Conservation (phyloP, 441 rosid species). For the Manihot esculenta region DNA sequence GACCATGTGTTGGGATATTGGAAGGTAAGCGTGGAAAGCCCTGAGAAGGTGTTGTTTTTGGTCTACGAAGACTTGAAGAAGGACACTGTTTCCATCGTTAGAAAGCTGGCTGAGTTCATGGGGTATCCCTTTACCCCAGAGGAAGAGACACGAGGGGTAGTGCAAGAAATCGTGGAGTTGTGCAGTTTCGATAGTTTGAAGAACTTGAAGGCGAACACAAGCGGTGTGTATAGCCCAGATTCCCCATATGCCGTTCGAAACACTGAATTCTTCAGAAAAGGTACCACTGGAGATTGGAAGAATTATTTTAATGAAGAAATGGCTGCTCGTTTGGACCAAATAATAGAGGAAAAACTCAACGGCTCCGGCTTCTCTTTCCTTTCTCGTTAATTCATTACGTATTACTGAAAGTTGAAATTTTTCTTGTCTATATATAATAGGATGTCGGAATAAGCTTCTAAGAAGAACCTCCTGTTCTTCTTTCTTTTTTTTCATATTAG, state of each 20-base stretch:
- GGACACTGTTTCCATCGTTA: too few species aligned
- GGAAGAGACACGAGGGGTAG: too few species aligned
- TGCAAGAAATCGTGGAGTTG: neutral
- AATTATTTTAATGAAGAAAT: slow-evolving; percentile 9
- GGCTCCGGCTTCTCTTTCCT: slow-evolving; percentile 1
- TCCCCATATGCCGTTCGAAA: neutral
- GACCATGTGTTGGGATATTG: slow-evolving; percentile 22
- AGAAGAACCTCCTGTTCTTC: too few species aligned
- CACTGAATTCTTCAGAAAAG: neutral
- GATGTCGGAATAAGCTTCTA: too few species aligned
- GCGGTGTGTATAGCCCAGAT: neutral
- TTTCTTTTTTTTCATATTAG: too few species aligned
- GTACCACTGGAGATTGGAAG: slow-evolving; percentile 10
- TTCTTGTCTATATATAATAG: too few species aligned
- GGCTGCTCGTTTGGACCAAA: slow-evolving; percentile 12
- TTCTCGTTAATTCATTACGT: neutral
- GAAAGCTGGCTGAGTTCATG: too few species aligned
- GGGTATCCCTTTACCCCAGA: too few species aligned
- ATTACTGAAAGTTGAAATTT: too few species aligned
- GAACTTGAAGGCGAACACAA: neutral
- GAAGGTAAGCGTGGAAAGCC: slow-evolving; percentile 19
- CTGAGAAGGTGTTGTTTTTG: slow-evolving; percentile 29
- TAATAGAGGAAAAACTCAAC: neutral
- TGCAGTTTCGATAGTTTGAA: slow-evolving; percentile 15
- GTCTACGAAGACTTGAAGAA: slow-evolving; percentile 22